Conservation (phyloP, 177 flowering plant species). For the Vitis hybrid region DNA sequence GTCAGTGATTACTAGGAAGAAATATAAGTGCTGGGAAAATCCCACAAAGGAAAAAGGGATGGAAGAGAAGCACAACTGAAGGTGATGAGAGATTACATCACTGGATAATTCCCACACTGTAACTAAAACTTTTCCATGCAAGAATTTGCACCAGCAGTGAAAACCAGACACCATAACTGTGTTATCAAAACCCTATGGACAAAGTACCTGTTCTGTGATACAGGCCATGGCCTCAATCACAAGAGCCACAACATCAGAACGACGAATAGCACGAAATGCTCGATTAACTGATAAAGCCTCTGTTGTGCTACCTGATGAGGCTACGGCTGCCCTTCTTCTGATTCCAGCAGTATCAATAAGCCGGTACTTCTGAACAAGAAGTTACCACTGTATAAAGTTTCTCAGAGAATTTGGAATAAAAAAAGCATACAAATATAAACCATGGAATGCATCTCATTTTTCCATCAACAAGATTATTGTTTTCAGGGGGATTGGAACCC, state of each 20-base stretch:
- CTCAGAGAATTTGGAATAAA: constrained; percentile 1
- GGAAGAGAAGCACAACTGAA: too few species aligned
- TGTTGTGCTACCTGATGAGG: constrained; percentile 81
- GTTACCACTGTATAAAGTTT: constrained; percentile 1
- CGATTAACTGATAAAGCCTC: constrained; percentile 94
- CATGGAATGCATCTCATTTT: neutral
- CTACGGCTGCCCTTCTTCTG: constrained; percentile 80
- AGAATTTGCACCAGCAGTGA: neutral
- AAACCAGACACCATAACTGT: neutral
- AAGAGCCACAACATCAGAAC: constrained; percentile 97
- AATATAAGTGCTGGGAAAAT: too few species aligned
- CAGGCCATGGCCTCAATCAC: constrained; percentile 97
- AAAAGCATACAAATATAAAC: neutral
- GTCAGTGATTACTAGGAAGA: too few species aligned
- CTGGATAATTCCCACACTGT: too few species aligned
- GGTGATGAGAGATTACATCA: too few species aligned
- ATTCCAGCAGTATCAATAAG: constrained; percentile 99
- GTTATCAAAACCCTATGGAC: constrained; percentile 1
- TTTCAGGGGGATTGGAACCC: neutral
- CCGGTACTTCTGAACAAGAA: constrained; percentile 66
- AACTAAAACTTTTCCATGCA: neutral
- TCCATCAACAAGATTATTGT: neutral
- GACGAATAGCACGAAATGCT: constrained; percentile 95
- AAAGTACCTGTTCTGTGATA: constrained; percentile 93
- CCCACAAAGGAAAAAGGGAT: too few species aligned